A percentile compares a stretch with the other conserved stretches of the same genome.
Evolutionary conservation across 257 asterid species (phyloP).

Genomic region (Solanum chiquidenum): DNA sequence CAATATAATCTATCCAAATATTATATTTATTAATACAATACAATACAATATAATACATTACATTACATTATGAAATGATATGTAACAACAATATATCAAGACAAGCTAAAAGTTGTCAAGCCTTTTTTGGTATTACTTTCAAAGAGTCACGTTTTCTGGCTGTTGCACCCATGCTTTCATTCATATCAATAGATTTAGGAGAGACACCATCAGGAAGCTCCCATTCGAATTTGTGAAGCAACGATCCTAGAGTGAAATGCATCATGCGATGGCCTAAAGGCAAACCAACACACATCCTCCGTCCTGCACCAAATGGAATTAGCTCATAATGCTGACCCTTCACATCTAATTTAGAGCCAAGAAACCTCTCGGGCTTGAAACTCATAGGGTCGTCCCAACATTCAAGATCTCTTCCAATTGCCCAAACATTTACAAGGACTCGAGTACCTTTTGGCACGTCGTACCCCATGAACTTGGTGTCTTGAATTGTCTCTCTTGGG

Average conservation of each 20-base stretch:
- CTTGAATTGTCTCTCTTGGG: not conserved
- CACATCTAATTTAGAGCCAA: not conserved
- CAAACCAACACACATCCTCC: not conserved
- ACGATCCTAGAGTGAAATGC: not conserved
- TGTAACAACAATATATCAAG: no score
- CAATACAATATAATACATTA: not conserved
- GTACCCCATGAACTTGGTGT: slow-evolving; percentile 4
- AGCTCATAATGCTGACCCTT: not conserved
- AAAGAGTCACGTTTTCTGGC: not conserved
- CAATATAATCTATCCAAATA: not conserved
- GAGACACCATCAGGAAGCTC: not conserved
- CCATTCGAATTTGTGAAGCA: not conserved
- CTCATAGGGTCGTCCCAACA: not conserved
- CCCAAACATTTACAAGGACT: not conserved
- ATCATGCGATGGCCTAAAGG: not conserved
- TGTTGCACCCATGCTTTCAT: not conserved
- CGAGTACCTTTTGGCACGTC: slow-evolving; percentile 1
- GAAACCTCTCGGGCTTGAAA: not conserved
- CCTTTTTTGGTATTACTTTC: not conserved
- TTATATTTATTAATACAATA: not conserved
- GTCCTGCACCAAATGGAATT: not conserved
- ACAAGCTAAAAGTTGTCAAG: not conserved
- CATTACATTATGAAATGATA: no score
- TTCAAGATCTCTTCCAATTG: slow-evolving; percentile 3
- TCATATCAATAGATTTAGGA: not conserved